A percentile compares a stretch with the other conserved stretches of the same genome.
Evolutionary conservation across 2,329 filamentous ascomycete species (phyloP).

Genomic region (Botrytis tulipae): DNA sequence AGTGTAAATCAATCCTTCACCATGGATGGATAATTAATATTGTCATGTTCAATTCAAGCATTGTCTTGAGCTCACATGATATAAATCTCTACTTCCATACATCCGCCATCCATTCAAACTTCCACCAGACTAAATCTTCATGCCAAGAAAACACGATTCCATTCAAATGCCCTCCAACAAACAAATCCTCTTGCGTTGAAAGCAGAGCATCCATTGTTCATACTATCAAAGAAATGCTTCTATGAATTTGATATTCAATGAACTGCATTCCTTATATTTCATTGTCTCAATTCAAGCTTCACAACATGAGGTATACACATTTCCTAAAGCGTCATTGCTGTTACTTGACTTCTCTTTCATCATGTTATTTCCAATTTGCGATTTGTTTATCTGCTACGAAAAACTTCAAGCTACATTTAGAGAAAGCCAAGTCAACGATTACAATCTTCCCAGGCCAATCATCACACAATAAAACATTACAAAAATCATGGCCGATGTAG

Average conservation of each 20-base stretch:
- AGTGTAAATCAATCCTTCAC: background rate
- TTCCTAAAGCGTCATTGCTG: conserved; percentile 16
- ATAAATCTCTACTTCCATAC: background rate
- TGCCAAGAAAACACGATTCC: background rate
- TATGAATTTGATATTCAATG: background rate
- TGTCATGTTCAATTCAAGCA: too few species aligned
- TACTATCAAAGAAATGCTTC: conserved; percentile 3
- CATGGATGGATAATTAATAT: background rate
- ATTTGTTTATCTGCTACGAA: background rate
- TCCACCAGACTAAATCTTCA: background rate
- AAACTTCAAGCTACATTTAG: background rate
- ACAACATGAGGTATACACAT: background rate
- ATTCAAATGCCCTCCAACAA: background rate
- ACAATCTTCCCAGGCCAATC: background rate
- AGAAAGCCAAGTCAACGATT: background rate
- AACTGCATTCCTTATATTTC: conserved; percentile 15
- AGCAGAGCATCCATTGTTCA: conserved; percentile 17
- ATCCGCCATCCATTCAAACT: too few species aligned
- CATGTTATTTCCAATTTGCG: background rate
- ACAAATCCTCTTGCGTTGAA: background rate
- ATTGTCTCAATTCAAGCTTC: conserved; percentile 4
- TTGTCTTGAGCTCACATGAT: background rate
- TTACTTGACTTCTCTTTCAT: conserved; percentile 8
- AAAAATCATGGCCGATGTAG: background rate
- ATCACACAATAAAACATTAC: background rate